Evolutionary conservation across 2,329 filamentous ascomycete species (phyloP).

Genomic region (Cordyceps fumosorosea): DNA sequence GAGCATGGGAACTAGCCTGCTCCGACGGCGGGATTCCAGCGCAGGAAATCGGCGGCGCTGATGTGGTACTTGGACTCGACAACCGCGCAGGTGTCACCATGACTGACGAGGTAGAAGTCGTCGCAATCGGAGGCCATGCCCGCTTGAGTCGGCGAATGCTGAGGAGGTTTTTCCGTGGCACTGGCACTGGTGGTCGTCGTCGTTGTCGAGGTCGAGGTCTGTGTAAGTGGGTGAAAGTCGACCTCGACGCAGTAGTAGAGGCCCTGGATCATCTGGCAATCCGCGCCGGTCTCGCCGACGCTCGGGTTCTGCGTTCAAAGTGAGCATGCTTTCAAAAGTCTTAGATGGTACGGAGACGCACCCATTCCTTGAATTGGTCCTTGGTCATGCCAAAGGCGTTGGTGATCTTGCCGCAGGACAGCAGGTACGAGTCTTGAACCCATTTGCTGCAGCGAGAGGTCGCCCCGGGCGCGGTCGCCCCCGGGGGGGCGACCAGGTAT

Average conservation of each 20-base stretch:
- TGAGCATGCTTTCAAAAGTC: neutral
- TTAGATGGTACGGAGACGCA: neutral
- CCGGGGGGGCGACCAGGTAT: neutral
- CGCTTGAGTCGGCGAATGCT: neutral
- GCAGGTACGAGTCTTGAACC: neutral
- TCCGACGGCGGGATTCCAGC: neutral
- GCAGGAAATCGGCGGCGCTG: neutral
- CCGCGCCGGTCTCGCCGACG: neutral
- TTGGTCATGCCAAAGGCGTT: neutral
- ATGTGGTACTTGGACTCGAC: neutral
- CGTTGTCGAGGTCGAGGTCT: neutral
- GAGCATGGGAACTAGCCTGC: neutral
- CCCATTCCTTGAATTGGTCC: neutral
- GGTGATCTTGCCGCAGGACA: neutral
- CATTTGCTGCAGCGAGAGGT: conserved; percentile 1
- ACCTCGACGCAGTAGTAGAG: conserved; percentile 4
- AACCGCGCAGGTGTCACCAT: neutral
- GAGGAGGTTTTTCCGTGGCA: neutral
- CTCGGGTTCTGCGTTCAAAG: neutral
- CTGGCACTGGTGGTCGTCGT: neutral
- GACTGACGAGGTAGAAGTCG: neutral
- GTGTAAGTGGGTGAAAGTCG: neutral
- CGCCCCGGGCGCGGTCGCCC: neutral
- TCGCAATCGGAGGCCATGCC: neutral
- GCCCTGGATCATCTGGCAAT: neutral